Evolutionary conservation across 176 grass and related monocot genomes (phyloP).

Genomic region (Aechmea fasciata): DNA sequence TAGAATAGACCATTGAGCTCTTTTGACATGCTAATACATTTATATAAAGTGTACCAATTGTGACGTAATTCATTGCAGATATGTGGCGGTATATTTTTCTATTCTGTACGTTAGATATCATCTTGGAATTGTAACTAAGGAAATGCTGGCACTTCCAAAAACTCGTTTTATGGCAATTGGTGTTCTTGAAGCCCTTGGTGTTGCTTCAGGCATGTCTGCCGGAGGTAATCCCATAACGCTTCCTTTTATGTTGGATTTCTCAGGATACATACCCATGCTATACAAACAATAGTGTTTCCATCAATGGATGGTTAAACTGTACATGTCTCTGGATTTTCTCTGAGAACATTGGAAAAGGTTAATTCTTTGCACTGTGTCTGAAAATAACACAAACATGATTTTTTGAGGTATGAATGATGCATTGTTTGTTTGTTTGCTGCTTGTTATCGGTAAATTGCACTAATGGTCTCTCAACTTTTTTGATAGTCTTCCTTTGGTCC

Average conservation of each 20-base stretch:
- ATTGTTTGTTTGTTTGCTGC: too few relatives aligned
- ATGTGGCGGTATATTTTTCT: conserved; percentile 73
- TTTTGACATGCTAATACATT: neutral
- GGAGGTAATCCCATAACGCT: conserved; percentile 37
- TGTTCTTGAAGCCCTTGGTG: conserved; percentile 63
- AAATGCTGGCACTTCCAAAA: conserved; percentile 88
- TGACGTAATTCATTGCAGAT: conserved; percentile 33
- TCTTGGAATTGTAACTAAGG: conserved; percentile 52
- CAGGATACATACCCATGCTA: neutral
- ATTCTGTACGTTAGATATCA: conserved; percentile 51
- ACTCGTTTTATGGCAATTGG: conserved; percentile 61
- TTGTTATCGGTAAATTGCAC: too few relatives aligned
- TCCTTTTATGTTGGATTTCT: neutral
- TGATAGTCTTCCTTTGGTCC: too few relatives aligned
- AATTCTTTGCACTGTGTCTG: neutral
- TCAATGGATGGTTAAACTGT: neutral
- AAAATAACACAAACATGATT: too few relatives aligned
- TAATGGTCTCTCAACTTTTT: too few relatives aligned
- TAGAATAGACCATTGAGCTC: neutral
- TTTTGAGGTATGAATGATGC: too few relatives aligned
- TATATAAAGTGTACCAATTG: neutral
- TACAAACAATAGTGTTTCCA: neutral
- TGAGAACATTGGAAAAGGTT: neutral
- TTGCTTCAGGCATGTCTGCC: conserved; percentile 86
- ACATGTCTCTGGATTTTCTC: neutral